These are phyloP conservation scores for Nicotiana paniculata DNA, from an alignment of 257 asterid species.

Conservation along the genomic window DNA sequence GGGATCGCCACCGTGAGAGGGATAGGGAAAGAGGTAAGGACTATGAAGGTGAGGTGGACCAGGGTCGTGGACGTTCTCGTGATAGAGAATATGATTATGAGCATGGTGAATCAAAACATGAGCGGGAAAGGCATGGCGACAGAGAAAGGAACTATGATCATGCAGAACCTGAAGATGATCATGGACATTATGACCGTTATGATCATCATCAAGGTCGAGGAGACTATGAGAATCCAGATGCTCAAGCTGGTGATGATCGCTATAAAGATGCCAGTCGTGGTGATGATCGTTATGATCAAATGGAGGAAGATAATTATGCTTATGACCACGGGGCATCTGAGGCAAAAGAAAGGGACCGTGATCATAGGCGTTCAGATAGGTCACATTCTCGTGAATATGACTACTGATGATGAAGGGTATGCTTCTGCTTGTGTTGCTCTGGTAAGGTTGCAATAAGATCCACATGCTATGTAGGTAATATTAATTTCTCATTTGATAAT, in stretches of 20 bases:
- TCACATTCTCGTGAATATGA: conserved; percentile 45
- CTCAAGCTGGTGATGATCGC: conserved; percentile 48
- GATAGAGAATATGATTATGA: conserved; percentile 42
- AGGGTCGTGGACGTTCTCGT: conserved; percentile 51
- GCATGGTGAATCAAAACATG: conserved; percentile 35
- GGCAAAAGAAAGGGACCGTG: conserved; percentile 41
- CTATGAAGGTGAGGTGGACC: conserved; percentile 35
- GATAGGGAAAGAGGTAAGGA: conserved; percentile 48
- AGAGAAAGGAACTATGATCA: conserved; percentile 37
- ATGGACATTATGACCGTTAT: conserved; percentile 53
- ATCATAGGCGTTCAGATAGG: conserved; percentile 45
- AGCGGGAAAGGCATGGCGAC: conserved; percentile 25
- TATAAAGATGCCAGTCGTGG: conserved; percentile 47
- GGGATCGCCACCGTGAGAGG: conserved; percentile 42
- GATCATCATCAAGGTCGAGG: conserved; percentile 42
- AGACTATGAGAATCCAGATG: conserved; percentile 37
- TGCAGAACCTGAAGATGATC: conserved; percentile 44
- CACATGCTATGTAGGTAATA: not conserved
- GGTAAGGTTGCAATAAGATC: conserved; percentile 3
- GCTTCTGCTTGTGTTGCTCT: conserved; percentile 1
- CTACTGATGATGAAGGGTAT: not conserved
- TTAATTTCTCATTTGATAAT: not conserved
- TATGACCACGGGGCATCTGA: conserved; percentile 52
- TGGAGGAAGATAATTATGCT: conserved; percentile 70
- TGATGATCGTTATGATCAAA: conserved; percentile 57